phyloP scores from a whole-genome alignment of 2,329 filamentous ascomycete genomes.

The Aspergillus aculeatus region DNA sequence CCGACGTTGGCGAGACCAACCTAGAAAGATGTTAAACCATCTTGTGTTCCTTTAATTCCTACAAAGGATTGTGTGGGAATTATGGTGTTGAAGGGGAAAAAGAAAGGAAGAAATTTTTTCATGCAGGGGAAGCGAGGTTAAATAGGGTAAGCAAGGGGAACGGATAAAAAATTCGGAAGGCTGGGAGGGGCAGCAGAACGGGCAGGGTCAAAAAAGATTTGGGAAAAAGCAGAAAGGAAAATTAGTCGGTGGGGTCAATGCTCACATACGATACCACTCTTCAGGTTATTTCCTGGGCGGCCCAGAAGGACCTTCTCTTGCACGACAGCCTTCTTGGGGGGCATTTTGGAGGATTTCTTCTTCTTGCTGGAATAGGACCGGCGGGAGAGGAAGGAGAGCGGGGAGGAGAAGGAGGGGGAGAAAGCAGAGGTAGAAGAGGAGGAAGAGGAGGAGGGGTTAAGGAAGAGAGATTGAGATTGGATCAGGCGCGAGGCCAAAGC shows the following conservation, averaged over 20 bases:
- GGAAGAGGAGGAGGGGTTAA: conserved; percentile 45
- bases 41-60: conserved; percentile 4
- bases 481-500: conserved; percentile 42
- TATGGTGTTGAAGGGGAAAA: conserved; percentile 12
- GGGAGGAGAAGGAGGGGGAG: conserved; percentile 26
- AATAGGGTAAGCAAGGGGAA: conserved; percentile 10
- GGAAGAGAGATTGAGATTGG: conserved; percentile 15
- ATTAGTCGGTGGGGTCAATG: conserved; percentile 37
- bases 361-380: conserved; percentile 58
- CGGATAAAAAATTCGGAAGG: conserved; percentile 26
- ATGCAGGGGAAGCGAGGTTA: not conserved
- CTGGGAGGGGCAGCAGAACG: conserved; percentile 18
- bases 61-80: conserved; percentile 9
- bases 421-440: conserved; percentile 53
- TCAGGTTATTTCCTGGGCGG: conserved; percentile 94
- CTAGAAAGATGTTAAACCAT: conserved; percentile 48
- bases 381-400: conserved; percentile 31
- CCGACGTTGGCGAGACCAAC: conserved; percentile 98
- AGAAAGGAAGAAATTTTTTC: conserved; percentile 8
- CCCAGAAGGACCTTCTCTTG: conserved; percentile 97
- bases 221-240: conserved; percentile 25
- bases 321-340: conserved; percentile 87
- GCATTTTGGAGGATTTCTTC: conserved; percentile 68
- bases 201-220: conserved; percentile 9
- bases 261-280: conserved; percentile 95